Percentiles rank a stretch among this genome's conserved stretches.
Evolutionary conservation across 208 protist genomes (phyloP).

Genomic region (Tetramitus jugosus): DNA sequence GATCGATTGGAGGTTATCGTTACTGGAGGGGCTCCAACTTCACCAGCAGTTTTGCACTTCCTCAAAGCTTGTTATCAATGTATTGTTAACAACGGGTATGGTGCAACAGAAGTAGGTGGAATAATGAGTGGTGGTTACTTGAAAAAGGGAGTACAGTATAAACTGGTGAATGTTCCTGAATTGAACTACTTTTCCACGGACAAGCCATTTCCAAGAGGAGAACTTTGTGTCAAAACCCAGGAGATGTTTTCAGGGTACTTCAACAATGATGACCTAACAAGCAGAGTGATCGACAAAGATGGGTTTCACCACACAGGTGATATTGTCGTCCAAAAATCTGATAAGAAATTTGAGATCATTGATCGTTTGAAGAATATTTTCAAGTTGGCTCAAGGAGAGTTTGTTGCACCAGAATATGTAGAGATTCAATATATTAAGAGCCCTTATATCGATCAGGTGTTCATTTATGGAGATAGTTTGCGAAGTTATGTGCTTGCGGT

Average conservation of each 20-base stretch:
- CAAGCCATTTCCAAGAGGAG: slow-evolving; percentile 40
- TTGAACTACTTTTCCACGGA: slow-evolving; percentile 55
- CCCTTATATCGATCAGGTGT: not conserved
- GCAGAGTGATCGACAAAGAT: slow-evolving; percentile 45
- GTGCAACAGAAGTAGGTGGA: not conserved
- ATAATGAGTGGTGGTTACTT: not conserved
- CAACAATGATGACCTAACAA: slow-evolving; percentile 40
- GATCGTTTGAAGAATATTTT: slow-evolving; percentile 36
- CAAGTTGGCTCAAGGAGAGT: slow-evolving; percentile 36
- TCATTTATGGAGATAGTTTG: not conserved
- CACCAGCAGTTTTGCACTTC: not conserved
- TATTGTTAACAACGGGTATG: not conserved
- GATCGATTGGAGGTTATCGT: not conserved
- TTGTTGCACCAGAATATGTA: slow-evolving; percentile 22
- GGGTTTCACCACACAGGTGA: slow-evolving; percentile 45
- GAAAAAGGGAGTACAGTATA: slow-evolving; percentile 35
- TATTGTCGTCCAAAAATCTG: slow-evolving; percentile 14
- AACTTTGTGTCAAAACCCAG: slow-evolving; percentile 51
- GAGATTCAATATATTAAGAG: not conserved
- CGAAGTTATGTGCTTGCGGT: not conserved
- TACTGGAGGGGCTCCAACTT: not conserved
- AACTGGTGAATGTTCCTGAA: slow-evolving; percentile 57
- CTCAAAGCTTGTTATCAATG: not conserved
- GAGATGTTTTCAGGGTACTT: slow-evolving; percentile 57
- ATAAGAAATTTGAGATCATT: slow-evolving; percentile 22